Conservation (phyloP, 192 early-diverging fungal species). For the Linnemannia schmuckeri region DNA sequence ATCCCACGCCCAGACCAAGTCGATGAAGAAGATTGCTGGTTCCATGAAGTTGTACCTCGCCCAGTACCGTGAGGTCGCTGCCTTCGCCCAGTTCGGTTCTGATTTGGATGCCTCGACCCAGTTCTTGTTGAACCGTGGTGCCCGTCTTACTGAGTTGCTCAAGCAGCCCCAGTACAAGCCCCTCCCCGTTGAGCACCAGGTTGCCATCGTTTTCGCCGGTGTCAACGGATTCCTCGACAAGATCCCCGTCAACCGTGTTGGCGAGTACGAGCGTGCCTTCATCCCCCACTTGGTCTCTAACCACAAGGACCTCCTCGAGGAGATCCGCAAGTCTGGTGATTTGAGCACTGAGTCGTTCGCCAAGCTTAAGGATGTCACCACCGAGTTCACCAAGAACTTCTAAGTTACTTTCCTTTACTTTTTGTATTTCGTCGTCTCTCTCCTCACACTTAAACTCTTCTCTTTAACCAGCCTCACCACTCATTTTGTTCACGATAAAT, state of each 20-base stretch:
- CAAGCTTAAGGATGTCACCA: slow-evolving; percentile 90
- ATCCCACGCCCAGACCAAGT: slow-evolving; percentile 99
- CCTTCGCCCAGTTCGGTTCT: slow-evolving; percentile 99
- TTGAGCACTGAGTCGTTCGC: slow-evolving; percentile 90
- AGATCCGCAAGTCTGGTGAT: slow-evolving; percentile 91
- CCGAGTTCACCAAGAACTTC: slow-evolving; percentile 84
- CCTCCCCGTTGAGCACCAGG: slow-evolving; percentile 96
- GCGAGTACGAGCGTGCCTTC: slow-evolving; percentile 93
- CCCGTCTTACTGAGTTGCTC: slow-evolving; percentile 98
- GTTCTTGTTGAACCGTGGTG: slow-evolving; percentile 99
- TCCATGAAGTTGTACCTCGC: slow-evolving; percentile 99
- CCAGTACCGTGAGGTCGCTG: slow-evolving; percentile 99
- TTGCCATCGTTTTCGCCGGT: slow-evolving; percentile 98
- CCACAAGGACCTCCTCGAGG: slow-evolving; percentile 89
- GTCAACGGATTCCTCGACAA: slow-evolving; percentile 99
- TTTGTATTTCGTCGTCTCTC: slow-evolving; percentile 2
- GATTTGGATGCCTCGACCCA: slow-evolving; percentile 99
- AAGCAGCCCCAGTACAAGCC: slow-evolving; percentile 99
- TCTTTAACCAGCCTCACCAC: neutral
- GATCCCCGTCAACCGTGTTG: slow-evolving; percentile 93
- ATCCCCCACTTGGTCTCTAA: slow-evolving; percentile 90
- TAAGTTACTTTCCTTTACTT: slow-evolving; percentile 25
- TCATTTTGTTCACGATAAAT: slow-evolving; percentile 18
- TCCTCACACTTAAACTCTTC: neutral
- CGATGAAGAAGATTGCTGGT: slow-evolving; percentile 99